phyloP scores from a whole-genome alignment of 1,284 basidiomycete genomes.

The Meripilus lineatus region DNA sequence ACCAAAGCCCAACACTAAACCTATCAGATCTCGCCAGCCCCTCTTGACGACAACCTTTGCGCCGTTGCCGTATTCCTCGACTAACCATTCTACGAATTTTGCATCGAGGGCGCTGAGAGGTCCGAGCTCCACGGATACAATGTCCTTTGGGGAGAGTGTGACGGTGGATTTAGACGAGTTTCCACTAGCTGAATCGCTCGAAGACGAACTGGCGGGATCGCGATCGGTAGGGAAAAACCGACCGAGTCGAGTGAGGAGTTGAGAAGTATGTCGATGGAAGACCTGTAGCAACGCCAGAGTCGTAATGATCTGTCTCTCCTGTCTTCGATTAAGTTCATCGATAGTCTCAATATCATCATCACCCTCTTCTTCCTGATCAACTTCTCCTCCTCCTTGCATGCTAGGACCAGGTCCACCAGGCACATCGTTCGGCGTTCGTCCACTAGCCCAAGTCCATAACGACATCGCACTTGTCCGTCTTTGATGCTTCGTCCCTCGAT shows the following conservation, averaged over 20 bases:
- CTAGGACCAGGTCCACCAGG: background rate
- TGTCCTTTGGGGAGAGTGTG: constrained; percentile 49
- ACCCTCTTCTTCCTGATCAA: constrained; percentile 6
- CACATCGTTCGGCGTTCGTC: constrained; percentile 3
- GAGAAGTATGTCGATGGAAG: constrained; percentile 65
- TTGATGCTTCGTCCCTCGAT: constrained; percentile 14
- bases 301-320: constrained; percentile 46
- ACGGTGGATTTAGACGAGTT: constrained; percentile 15
- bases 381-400: no score
- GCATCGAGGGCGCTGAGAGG: constrained; percentile 65
- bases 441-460: constrained; percentile 19
- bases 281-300: constrained; percentile 67
- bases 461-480: constrained; percentile 24
- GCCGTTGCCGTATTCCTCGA: constrained; percentile 53
- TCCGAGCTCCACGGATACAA: constrained; percentile 64
- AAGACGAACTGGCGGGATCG: constrained; percentile 16
- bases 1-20: constrained; percentile 39
- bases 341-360: constrained; percentile 25
- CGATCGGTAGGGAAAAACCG: constrained; percentile 34
- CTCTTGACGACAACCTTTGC: constrained; percentile 36
- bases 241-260: constrained; percentile 60
- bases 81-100: constrained; percentile 70
- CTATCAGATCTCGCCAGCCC: constrained; percentile 47
- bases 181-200: constrained; percentile 1
- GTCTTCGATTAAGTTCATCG: constrained; percentile 17